These are phyloP conservation scores for Mycena floridula DNA, from an alignment of 768 basidiomycete genomes.

Conservation along the genomic window DNA sequence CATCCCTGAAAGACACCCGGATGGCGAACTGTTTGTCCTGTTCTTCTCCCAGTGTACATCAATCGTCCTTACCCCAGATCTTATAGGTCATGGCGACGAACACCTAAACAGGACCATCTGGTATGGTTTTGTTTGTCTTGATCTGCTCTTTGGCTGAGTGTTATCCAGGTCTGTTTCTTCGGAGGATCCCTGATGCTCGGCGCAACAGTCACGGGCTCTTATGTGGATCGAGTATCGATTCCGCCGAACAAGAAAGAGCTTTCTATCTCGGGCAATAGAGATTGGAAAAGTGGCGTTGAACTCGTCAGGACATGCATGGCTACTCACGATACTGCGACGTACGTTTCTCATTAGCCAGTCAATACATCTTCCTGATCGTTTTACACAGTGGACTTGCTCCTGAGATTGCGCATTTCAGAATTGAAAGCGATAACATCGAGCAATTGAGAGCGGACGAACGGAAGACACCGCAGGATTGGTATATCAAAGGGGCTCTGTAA, in stretches of 20 bases:
- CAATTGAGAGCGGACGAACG: conserved; percentile 10
- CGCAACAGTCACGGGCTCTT: conserved; percentile 61
- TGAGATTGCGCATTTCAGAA: conserved; percentile 85
- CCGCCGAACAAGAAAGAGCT: conserved; percentile 64
- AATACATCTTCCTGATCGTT: too few species aligned
- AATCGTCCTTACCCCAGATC: too few species aligned
- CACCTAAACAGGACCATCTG: conserved; percentile 91
- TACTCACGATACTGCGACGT: conserved; percentile 83
- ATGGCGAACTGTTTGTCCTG: conserved; percentile 29
- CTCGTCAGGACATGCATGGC: conserved; percentile 85
- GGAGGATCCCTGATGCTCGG: conserved; percentile 90
- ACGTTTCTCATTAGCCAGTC: too few species aligned
- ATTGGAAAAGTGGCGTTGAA: conserved; percentile 78
- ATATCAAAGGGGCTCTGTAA: conserved; percentile 78
- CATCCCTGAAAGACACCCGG: conserved; percentile 42
- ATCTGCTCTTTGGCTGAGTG: too few species aligned
- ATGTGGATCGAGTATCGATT: conserved; percentile 47
- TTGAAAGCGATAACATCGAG: conserved; percentile 49
- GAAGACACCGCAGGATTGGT: conserved; percentile 71
- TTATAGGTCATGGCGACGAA: conserved; percentile 64
- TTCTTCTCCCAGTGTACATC: neutral
- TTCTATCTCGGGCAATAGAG: conserved; percentile 55
- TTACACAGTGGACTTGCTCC: conserved; percentile 69
- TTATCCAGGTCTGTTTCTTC: conserved; percentile 93
- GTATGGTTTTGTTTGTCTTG: too few species aligned